phyloP scores from a whole-genome alignment of 1,284 basidiomycete species.

The Ustilago vetiveriae region DNA sequence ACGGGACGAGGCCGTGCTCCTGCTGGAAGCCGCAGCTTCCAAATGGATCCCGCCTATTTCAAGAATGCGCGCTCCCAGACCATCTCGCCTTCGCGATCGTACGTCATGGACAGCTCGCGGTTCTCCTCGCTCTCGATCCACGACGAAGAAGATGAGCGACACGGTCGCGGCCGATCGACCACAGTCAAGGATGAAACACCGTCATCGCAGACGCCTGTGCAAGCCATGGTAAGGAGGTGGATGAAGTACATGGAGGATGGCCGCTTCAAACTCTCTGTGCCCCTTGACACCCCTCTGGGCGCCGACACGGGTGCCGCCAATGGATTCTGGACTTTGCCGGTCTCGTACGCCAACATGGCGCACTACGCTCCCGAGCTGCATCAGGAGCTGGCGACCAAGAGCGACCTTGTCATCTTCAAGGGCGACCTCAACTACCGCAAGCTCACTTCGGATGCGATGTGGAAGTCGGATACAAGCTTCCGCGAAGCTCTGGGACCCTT shows the following conservation, averaged over 20 bases:
- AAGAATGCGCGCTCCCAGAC: conserved; percentile 50
- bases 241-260: conserved; percentile 76
- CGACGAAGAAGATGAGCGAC: conserved; percentile 39
- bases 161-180: conserved; percentile 43
- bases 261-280: conserved; percentile 79
- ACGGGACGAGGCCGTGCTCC: conserved; percentile 40
- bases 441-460: conserved; percentile 86
- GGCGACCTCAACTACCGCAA: conserved; percentile 79
- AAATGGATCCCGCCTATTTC: conserved; percentile 61
- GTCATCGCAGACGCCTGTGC: conserved; percentile 68
- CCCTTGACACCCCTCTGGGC: conserved; percentile 75
- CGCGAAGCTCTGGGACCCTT: conserved; percentile 77
- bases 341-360: conserved; percentile 55
- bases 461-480: conserved; percentile 86
- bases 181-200: conserved; percentile 46
- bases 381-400: conserved; percentile 70
- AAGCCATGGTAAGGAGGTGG: conserved; percentile 79
- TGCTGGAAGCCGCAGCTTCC: conserved; percentile 43
- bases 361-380: conserved; percentile 73
- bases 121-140: conserved; percentile 52
- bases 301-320: conserved; percentile 42
- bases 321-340: conserved; percentile 61
- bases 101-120: conserved; percentile 56
- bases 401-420: conserved; percentile 91
- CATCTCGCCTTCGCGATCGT: conserved; percentile 55